Conservation (phyloP, 164 flowering plant species). For the Paratinospora sagittata region DNA sequence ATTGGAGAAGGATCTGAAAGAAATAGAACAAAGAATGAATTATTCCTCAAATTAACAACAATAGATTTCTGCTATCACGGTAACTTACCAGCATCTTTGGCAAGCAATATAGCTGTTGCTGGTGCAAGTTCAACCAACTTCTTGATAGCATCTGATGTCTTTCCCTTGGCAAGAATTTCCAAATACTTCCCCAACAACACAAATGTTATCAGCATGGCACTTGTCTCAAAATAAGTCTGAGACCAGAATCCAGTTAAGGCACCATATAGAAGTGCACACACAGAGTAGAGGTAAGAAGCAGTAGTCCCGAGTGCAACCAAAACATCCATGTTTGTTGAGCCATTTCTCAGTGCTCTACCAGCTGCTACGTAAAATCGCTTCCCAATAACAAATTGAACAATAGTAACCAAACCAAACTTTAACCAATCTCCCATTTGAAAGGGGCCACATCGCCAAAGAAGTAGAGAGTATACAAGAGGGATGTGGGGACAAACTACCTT, state of each 20-base stretch:
- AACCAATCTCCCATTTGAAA: conserved; percentile 94
- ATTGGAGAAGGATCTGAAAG: background rate
- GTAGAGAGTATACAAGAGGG: conserved; percentile 62
- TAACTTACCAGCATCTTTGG: conserved; percentile 64
- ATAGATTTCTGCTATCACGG: background rate
- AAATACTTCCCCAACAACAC: conserved; percentile 92
- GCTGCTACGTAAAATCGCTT: conserved; percentile 94
- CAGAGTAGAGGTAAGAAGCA: conserved; percentile 93
- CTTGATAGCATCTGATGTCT: conserved; percentile 96
- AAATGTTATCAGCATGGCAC: conserved; percentile 96
- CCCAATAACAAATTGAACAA: conserved; percentile 89
- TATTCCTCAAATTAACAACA: background rate
- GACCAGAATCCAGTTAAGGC: conserved; percentile 93
- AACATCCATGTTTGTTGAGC: conserved; percentile 98
- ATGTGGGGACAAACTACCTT: conserved; percentile 83
- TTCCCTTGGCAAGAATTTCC: conserved; percentile 93
- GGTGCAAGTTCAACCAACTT: conserved; percentile 94
- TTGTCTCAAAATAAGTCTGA: conserved; percentile 94
- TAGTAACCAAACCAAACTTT: conserved; percentile 76
- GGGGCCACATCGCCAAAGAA: conserved; percentile 90
- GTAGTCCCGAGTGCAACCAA: conserved; percentile 95
- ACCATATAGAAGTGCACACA: conserved; percentile 85
- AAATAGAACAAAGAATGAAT: background rate
- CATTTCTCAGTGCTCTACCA: conserved; percentile 76
- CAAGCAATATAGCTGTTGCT: conserved; percentile 71